These are phyloP conservation scores for Penicillium paxilli DNA, from an alignment of 495 filamentous ascomycete species.

Conservation along the genomic window DNA sequence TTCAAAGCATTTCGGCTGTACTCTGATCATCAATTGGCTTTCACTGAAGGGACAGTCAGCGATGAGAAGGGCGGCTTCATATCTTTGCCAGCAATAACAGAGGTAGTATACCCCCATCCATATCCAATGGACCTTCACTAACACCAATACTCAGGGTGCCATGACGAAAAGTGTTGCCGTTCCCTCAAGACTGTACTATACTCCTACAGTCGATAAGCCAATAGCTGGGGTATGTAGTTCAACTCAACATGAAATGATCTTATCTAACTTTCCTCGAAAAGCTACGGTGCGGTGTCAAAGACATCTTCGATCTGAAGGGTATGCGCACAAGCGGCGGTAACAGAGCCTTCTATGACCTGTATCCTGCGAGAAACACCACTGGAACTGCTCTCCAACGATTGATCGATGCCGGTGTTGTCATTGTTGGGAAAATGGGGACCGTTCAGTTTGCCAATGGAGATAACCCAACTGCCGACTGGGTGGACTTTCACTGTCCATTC, in stretches of 20 bases:
- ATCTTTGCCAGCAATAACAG: conserved; percentile 34
- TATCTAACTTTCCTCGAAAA: not conserved
- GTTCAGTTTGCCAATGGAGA: conserved; percentile 47
- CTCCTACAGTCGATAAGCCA: conserved; percentile 26
- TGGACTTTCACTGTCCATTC: conserved; percentile 44
- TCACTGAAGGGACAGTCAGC: conserved; percentile 33
- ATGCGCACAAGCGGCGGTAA: conserved; percentile 42
- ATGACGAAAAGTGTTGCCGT: conserved; percentile 34
- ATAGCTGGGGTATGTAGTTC: conserved; percentile 27
- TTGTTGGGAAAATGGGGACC: conserved; percentile 50
- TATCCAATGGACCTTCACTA: not conserved
- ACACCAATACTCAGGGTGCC: conserved; percentile 7
- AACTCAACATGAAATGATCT: not conserved
- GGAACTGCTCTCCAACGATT: conserved; percentile 37
- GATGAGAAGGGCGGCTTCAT: conserved; percentile 38
- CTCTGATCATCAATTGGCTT: conserved; percentile 39
- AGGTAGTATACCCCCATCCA: conserved; percentile 8
- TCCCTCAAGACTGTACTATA: conserved; percentile 45
- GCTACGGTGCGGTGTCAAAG: conserved; percentile 44
- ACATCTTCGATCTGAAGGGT: conserved; percentile 45
- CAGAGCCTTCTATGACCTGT: conserved; percentile 39
- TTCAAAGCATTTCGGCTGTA: conserved; percentile 44
- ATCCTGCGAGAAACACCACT: conserved; percentile 30
- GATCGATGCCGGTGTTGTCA: conserved; percentile 42
- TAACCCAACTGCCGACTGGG: conserved; percentile 37